Evolutionary conservation across 1,139 yeast species (phyloP).

Genomic region (Zygoascus meyerae): DNA sequence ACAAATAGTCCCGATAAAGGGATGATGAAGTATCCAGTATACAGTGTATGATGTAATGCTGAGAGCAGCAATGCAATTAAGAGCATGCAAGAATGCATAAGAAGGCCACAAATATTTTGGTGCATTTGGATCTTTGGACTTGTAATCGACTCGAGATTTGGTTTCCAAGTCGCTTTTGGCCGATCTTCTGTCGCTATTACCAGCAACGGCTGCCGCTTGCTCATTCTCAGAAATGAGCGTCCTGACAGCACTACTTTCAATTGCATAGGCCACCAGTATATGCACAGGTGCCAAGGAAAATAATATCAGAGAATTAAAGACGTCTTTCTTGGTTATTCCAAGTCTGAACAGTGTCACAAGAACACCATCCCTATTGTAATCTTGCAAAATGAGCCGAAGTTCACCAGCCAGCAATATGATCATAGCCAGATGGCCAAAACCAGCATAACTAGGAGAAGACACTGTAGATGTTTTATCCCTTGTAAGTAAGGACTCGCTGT

Average conservation of each 20-base stretch:
- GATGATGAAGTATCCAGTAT: conserved; percentile 35
- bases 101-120: conserved; percentile 32
- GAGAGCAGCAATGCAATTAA: conserved; percentile 31
- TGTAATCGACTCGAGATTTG: neutral
- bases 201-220: neutral
- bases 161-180: neutral
- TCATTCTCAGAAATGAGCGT: conserved; percentile 9
- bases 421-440: conserved; percentile 39
- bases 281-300: conserved; percentile 34
- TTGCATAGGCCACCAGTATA: conserved; percentile 33
- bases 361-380: conserved; percentile 36
- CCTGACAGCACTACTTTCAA: conserved; percentile 31
- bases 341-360: conserved; percentile 30
- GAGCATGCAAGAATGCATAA: conserved; percentile 33
- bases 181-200: no score
- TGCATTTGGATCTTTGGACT: neutral
- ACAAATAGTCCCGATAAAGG: conserved; percentile 40
- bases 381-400: conserved; percentile 36
- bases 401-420: conserved; percentile 37
- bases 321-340: conserved; percentile 32
- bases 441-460: conserved; percentile 27
- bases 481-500: neutral
- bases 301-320: conserved; percentile 25
- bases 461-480: neutral
- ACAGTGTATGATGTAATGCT: conserved; percentile 33